phyloP scores from a whole-genome alignment of 2,329 filamentous ascomycete genomes.

The Monilinia laxa region DNA sequence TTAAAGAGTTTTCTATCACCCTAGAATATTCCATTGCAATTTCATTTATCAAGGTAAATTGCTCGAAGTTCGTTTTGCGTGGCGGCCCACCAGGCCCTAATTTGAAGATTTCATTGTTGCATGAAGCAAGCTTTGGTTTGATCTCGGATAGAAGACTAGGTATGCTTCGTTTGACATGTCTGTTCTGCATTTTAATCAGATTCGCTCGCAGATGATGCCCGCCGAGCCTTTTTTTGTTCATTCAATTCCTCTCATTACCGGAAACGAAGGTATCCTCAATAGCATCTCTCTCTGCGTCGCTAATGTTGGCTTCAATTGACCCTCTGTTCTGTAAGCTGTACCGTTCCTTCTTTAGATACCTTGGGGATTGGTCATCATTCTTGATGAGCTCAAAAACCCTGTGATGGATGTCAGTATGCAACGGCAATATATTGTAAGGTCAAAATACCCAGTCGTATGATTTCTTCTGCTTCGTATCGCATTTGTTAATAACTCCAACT shows the following conservation, averaged over 20 bases:
- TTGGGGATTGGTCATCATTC: slow-evolving; percentile 33
- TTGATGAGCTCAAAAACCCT: slow-evolving; percentile 28
- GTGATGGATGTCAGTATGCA: slow-evolving; percentile 39
- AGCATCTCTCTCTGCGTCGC: slow-evolving; percentile 29
- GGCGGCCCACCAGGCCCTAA: slow-evolving; percentile 27
- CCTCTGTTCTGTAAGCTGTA: slow-evolving; percentile 47
- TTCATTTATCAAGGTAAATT: slow-evolving; percentile 23
- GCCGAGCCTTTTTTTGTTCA: slow-evolving; percentile 28
- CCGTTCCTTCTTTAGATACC: slow-evolving; percentile 45
- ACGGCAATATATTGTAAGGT: slow-evolving; percentile 17
- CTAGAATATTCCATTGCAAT: slow-evolving; percentile 10
- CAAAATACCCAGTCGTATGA: slow-evolving; percentile 39
- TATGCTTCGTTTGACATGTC: slow-evolving; percentile 27
- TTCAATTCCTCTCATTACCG: slow-evolving; percentile 26
- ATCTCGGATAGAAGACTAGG: slow-evolving; percentile 26
- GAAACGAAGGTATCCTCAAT: slow-evolving; percentile 27
- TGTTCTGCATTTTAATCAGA: slow-evolving; percentile 27
- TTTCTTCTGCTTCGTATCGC: slow-evolving; percentile 39
- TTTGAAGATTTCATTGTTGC: slow-evolving; percentile 16
- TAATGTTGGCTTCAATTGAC: slow-evolving; percentile 35
- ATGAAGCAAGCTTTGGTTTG: slow-evolving; percentile 21
- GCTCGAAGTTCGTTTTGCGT: slow-evolving; percentile 22
- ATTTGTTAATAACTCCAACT: slow-evolving; percentile 48
- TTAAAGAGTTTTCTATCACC: not conserved
- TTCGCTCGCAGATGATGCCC: slow-evolving; percentile 26